Base-by-base conservation (phyloP, 306 rosid genomes). In the Corylus avellana region DNA sequence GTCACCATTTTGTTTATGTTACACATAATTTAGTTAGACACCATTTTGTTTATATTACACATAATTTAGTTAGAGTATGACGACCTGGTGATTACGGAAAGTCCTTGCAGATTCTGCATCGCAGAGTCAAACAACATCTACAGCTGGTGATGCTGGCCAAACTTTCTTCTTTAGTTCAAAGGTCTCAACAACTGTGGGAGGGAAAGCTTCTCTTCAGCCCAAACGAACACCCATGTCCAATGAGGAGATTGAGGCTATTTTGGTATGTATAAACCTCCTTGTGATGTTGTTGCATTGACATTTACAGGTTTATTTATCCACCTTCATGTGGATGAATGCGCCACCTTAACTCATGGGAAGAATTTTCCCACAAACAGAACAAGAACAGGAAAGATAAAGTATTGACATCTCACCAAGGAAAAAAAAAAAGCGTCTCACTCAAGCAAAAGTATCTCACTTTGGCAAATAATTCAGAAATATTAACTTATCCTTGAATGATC, bases 141-240 rank as follows among this genome's bases (percentile, higher is more conserved):
- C 77, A 14, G 84, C 77, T 78, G 82, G 77, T 32, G 78, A 76
- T 80, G 86, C 82, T 51, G 80, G n/a, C 77, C 59, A 78, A 67
- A 4, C 85, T 16, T 87, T 85, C 87, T 87, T 88, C 80, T 85
- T 94, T 1, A 53, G 88, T 75, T 86, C 91, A 51, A 86, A 85
- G 42, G 88, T 76, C 67, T 69, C 88, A 11, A 18, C 82, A 76
- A 70, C 91, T 16, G 22, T 85, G 22, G 98, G 94, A 73, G 98
- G 98, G 82, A 91, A 94, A 80, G 97, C 98, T 76, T 94, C 98
- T 81, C 90, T 84, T 84, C 98, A 94, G 79, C 98, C 97, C 55
- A 88, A 88, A 82, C 89, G 98, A 90, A 92, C 93, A 75, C 98
- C 95, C 0, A 74, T 94, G 22, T 84, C 97, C 75, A 82, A 91